Conservation (phyloP, 768 basidiomycete species). For the Atractiella rhizophila region DNA sequence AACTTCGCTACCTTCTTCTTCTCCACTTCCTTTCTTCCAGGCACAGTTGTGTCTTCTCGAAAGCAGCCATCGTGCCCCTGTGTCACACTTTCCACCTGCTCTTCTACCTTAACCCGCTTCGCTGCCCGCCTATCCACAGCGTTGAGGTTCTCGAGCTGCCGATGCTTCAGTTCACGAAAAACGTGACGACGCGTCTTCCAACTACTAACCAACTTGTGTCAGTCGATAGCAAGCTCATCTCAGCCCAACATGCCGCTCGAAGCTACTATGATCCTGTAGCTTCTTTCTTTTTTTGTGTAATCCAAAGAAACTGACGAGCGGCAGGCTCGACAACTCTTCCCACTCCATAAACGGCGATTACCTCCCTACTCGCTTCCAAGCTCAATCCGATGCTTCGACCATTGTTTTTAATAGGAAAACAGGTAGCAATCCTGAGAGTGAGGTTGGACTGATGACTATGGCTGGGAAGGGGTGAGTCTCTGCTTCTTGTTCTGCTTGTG, state of each 20-base stretch:
- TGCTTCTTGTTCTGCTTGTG: neutral
- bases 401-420: slow-evolving; percentile 77
- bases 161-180: too few relatives aligned
- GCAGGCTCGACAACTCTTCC: slow-evolving; percentile 91
- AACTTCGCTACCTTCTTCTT: too few relatives aligned
- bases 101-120: too few relatives aligned
- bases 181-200: neutral
- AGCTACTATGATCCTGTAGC: slow-evolving; percentile 90
- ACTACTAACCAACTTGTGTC: neutral
- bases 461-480: slow-evolving; percentile 63
- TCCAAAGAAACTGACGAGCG: too few relatives aligned
- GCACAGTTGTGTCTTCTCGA: too few relatives aligned
- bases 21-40: too few relatives aligned
- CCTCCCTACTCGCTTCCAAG: slow-evolving; percentile 29
- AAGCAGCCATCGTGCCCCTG: too few relatives aligned
- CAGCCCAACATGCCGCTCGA: slow-evolving; percentile 54
- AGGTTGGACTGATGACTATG: slow-evolving; percentile 94
- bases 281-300: too few relatives aligned
- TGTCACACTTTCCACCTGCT: too few relatives aligned
- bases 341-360: slow-evolving; percentile 93
- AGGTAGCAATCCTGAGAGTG: slow-evolving; percentile 88
- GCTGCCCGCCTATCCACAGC: too few relatives aligned
- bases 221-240: slow-evolving; percentile 18
- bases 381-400: slow-evolving; percentile 75
- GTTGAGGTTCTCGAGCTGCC: too few relatives aligned